A percentile compares a stretch with the other conserved stretches of the same genome.
phyloP scores from a whole-genome alignment of 1,284 basidiomycete genomes.

The Sporisorium scitamineum region DNA sequence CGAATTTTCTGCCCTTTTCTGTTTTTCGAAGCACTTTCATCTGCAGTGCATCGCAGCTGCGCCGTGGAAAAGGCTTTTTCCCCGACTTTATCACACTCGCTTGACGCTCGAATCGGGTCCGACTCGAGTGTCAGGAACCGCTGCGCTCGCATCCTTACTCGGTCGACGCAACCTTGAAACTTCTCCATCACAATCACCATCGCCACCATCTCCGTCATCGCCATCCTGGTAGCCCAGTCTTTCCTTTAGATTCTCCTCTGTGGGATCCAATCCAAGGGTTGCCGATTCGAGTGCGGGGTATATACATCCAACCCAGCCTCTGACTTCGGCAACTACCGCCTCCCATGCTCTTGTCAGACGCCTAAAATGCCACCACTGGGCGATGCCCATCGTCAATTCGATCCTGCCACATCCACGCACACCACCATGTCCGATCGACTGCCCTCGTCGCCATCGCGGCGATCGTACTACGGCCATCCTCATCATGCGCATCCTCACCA shows the following conservation, averaged over 20 bases:
- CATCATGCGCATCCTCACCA: slow-evolving; percentile 1
- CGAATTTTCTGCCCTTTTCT: too few relatives aligned
- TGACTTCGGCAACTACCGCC: neutral
- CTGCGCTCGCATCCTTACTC: neutral
- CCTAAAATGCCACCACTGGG: slow-evolving; percentile 17
- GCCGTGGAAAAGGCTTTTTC: too few relatives aligned
- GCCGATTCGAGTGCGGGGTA: too few relatives aligned
- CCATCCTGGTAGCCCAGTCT: neutral
- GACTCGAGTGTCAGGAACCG: neutral
- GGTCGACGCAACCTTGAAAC: too few relatives aligned
- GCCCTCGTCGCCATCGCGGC: slow-evolving; percentile 16
- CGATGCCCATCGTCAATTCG: slow-evolving; percentile 5
- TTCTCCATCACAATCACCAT: neutral
- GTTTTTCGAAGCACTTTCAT: too few relatives aligned
- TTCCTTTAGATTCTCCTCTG: neutral
- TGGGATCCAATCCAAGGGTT: neutral
- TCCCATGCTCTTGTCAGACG: slow-evolving; percentile 10
- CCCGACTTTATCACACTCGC: too few relatives aligned
- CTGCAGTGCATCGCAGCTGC: too few relatives aligned
- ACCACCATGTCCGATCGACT: slow-evolving; percentile 9
- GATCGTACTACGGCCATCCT: slow-evolving; percentile 5
- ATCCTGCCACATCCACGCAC: neutral
- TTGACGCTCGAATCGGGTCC: too few relatives aligned
- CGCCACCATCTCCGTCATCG: neutral
- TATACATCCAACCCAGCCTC: too few relatives aligned